Evolutionary conservation across 495 filamentous ascomycete species (phyloP).

Genomic region (Penicillium bovifimosum): DNA sequence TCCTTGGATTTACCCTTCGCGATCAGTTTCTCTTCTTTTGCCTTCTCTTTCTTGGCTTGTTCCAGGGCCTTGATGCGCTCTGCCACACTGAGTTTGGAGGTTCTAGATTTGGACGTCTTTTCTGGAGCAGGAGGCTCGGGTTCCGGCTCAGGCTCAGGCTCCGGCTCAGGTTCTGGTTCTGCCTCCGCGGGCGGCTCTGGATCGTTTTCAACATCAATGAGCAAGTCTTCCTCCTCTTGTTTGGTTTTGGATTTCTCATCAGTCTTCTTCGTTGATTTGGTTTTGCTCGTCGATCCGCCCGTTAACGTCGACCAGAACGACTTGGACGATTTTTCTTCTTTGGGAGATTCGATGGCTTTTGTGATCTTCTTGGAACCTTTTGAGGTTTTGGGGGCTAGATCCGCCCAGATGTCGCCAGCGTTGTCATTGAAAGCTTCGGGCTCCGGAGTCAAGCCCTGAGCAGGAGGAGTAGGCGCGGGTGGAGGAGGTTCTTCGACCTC

Average conservation of each 20-base stretch:
- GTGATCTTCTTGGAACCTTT: slow-evolving; percentile 26
- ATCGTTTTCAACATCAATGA: slow-evolving; percentile 32
- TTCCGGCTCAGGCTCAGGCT: slow-evolving; percentile 19
- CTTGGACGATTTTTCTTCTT: slow-evolving; percentile 32
- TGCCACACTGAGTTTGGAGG: slow-evolving; percentile 40
- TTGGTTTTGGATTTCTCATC: slow-evolving; percentile 17
- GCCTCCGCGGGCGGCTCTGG: slow-evolving; percentile 24
- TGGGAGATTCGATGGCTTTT: slow-evolving; percentile 30
- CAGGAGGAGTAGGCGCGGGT: slow-evolving; percentile 47
- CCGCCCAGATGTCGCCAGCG: slow-evolving; percentile 35
- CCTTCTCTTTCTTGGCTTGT: slow-evolving; percentile 36
- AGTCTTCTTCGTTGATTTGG: slow-evolving; percentile 31
- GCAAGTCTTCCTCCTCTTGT: slow-evolving; percentile 22
- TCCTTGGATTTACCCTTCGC: slow-evolving; percentile 24
- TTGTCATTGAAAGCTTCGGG: slow-evolving; percentile 27
- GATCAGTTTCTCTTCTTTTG: slow-evolving; percentile 31
- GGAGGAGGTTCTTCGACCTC: slow-evolving; percentile 43
- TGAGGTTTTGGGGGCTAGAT: slow-evolving; percentile 27
- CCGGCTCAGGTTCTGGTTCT: slow-evolving; percentile 16
- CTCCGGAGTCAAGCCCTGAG: slow-evolving; percentile 42
- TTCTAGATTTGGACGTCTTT: slow-evolving; percentile 38
- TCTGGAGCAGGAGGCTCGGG: slow-evolving; percentile 10
- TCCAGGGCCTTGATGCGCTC: slow-evolving; percentile 48
- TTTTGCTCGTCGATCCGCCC: slow-evolving; percentile 28
- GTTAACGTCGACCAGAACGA: slow-evolving; percentile 45